Conservation (phyloP, 1,139 yeast genomes). For the Hyphopichia wangnamkhiaoensis region DNA sequence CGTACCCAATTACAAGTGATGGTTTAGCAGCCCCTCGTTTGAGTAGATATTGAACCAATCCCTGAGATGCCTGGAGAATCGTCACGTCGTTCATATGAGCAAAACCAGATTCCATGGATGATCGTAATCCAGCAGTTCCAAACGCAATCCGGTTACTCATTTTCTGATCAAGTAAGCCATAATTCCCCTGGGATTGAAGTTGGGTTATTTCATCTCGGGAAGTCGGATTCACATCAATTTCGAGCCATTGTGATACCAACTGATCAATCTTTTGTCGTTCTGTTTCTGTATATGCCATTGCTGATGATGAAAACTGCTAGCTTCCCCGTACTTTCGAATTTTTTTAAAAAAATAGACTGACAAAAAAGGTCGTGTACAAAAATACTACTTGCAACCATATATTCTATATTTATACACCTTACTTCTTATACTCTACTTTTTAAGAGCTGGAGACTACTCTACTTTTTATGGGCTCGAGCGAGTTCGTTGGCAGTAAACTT, state of each 20-base stretch:
- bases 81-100: slow-evolving; percentile 88
- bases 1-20: slow-evolving; percentile 82
- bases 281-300: slow-evolving; percentile 5
- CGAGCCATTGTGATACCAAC: slow-evolving; percentile 52
- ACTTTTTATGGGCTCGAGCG: slow-evolving; percentile 16
- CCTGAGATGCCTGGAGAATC: slow-evolving; percentile 90
- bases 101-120: slow-evolving; percentile 89
- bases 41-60: slow-evolving; percentile 65
- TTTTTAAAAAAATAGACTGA: too few species aligned
- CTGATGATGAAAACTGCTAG: background rate
- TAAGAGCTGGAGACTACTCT: too few species aligned
- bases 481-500: slow-evolving; percentile 19
- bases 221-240: slow-evolving; percentile 48
- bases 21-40: slow-evolving; percentile 11
- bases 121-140: slow-evolving; percentile 91
- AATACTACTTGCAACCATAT: too few species aligned
- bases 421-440: too few species aligned
- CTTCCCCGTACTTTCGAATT: too few species aligned
- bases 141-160: slow-evolving; percentile 66
- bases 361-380: too few species aligned
- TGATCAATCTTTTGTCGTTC: slow-evolving; percentile 21
- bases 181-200: slow-evolving; percentile 42
- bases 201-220: slow-evolving; percentile 57
- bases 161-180: slow-evolving; percentile 50
- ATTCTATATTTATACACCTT: too few species aligned